Base-by-base conservation (phyloP, 371 early-diverging fungal species). In the Nosema granulosis region DNA sequence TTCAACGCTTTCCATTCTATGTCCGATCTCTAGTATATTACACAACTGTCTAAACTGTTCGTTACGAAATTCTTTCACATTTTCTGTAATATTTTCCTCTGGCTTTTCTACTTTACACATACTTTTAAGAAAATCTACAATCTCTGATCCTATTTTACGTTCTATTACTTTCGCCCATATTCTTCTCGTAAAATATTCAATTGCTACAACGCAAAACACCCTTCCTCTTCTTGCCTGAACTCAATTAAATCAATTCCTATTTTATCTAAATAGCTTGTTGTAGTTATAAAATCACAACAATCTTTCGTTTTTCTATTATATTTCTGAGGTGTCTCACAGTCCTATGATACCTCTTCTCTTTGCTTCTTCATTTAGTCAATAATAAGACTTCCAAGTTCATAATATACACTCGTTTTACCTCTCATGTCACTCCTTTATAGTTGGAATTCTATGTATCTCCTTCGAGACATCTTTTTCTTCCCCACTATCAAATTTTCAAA, bases 81-180 rank as follows among this genome's bases (percentile, higher is more conserved):
- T 75, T 38, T 75, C 76, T 38, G 76, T 75, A 32, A 75, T 57
- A 3, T 68, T 37, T n/a, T 52, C 67, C 38, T 66, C 74, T 66
- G 32, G 59, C 20, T 28, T 70, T 29, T 31, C 24, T 28, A n/a
- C 26, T 63, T 9, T 37, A n/a, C 38, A 56, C 52, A 52, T 28
- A 6, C 32, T 26, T 32, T 34, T 3, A n/a, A 54, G 20, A 54
- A 51, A 52, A 20, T 51, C 50, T 26, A 52, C 69, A 16, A 68
- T 18, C 9, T 31, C 28, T 11, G 3, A 51, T 20, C 6, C 69
- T 32, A 3, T 26, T 34, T 54, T 52, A 2, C 32, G 50, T 34
- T 51, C 29, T n/a, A n/a, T n/a, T n/a, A 24, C 49, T 69, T 50
- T 61, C 0, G 3, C 59, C 59, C 56, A 50, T 24, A 76, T 11